Evolutionary conservation across 495 filamentous ascomycete genomes (phyloP).

Genomic region (Neurospora africana): DNA sequence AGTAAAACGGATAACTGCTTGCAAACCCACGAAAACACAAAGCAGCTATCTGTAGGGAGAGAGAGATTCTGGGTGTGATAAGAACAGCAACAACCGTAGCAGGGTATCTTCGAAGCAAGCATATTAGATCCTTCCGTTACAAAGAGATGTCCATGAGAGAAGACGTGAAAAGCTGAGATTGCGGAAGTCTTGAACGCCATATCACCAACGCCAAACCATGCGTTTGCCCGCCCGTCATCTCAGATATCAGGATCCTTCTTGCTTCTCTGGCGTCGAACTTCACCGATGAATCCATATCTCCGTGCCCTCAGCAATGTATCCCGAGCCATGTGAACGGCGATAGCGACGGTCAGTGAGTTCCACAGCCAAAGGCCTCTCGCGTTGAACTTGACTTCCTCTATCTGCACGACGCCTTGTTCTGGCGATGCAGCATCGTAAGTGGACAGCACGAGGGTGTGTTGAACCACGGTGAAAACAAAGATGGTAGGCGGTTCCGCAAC

Average conservation of each 20-base stretch:
- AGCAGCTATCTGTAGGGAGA: not conserved
- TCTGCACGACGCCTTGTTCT: conserved; percentile 10
- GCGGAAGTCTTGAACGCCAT: not conserved
- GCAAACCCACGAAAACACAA: not conserved
- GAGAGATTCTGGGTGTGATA: not conserved
- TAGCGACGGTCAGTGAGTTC: conserved; percentile 23
- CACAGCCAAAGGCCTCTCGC: conserved; percentile 21
- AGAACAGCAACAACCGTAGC: not conserved
- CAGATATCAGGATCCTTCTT: conserved; percentile 16
- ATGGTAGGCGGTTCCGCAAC: conserved; percentile 14
- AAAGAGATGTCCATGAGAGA: not conserved
- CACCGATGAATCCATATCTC: not conserved
- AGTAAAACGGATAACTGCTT: not conserved
- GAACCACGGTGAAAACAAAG: conserved; percentile 18
- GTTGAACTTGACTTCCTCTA: conserved; percentile 14
- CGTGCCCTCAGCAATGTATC: conserved; percentile 9
- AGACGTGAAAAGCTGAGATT: not conserved
- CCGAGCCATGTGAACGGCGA: conserved; percentile 17
- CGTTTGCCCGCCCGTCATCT: not conserved
- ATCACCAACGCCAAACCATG: not conserved
- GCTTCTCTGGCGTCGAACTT: not conserved
- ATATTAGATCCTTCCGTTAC: not conserved
- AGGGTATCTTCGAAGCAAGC: not conserved
- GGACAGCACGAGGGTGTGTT: conserved; percentile 19
- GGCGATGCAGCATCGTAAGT: conserved; percentile 13